Percentiles rank a stretch among this genome's conserved stretches.
These are phyloP conservation scores for Solanum boliviense DNA, from an alignment of 257 asterid genomes.

Conservation along the genomic window DNA sequence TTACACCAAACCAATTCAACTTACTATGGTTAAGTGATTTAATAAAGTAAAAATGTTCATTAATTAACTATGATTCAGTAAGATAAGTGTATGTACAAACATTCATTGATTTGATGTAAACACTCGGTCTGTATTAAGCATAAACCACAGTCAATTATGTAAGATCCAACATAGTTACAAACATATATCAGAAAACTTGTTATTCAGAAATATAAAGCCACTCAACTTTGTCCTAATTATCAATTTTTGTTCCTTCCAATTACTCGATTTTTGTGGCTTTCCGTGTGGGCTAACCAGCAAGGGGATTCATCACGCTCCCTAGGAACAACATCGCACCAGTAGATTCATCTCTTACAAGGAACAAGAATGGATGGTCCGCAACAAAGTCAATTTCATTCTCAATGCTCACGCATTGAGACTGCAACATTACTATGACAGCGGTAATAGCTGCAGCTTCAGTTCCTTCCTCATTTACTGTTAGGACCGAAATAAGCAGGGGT, in stretches of 20 bases:
- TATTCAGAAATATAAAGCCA: not conserved
- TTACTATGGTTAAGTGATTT: not conserved
- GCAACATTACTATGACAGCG: not conserved
- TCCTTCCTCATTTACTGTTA: conserved; percentile 29
- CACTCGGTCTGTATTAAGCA: not conserved
- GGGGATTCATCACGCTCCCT: conserved; percentile 20
- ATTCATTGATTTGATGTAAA: not conserved
- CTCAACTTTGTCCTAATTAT: not conserved
- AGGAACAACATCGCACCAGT: conserved; percentile 16
- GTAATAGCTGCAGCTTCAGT: conserved; percentile 23
- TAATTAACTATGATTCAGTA: not conserved
- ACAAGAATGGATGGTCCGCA: conserved; percentile 29
- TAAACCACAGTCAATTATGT: not conserved
- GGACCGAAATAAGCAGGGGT: no score
- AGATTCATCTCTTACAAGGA: conserved; percentile 16
- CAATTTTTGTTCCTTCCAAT: not conserved
- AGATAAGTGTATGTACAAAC: not conserved
- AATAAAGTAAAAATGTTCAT: not conserved
- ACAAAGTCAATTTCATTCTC: conserved; percentile 15
- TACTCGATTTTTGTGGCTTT: not conserved
- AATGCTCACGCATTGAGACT: not conserved
- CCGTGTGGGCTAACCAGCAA: not conserved
- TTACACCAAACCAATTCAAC: not conserved
- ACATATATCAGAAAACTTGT: not conserved
- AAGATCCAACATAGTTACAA: not conserved